Evolutionary conservation across 2,329 filamentous ascomycete genomes (phyloP), one percentile per base, ranked within the genome.

Genomic region (Ascochyta koolunga): DNA sequence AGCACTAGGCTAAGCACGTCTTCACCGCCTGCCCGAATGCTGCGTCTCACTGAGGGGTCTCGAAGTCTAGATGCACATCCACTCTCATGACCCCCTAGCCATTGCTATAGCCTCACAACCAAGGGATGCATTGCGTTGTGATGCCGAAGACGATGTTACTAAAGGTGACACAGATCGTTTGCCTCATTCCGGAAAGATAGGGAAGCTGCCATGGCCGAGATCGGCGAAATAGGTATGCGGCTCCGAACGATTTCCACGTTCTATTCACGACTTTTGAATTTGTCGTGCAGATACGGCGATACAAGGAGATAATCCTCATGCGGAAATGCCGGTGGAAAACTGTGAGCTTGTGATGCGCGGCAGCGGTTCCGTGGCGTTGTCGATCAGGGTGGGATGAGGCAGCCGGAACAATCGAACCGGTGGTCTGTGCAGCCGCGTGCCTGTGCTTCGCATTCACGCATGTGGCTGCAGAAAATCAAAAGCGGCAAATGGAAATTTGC

Each of bases 21-120:
- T 40, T 45, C 51, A 54, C 51, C 22, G 33, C 35, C 46, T 19
- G 41, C 39, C 51, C 31, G 45, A 50, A 41, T 41, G 40, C 46
- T 50, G 40, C 45, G 51, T 54, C 39, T 16, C 38, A 5, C 5
- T 16, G 19, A 24, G 19, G 19, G 18, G 31, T 18, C 25, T 18
- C n/a, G 18, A 13, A 24, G 18, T 19, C 35, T 40, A 35, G 45
- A 45, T 27, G 22, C 24, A 35, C 7, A 6, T 39, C 40, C 51
- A 50, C 24, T 50, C 35, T n/a, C 40, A 36, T 11, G 41, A 36
- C 42, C 24, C 50, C 37, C n/a, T 18, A 40, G n/a, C 13, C 33
- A 21, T 36, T 45, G 21, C 24, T 5, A 35, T 45, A 46, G 31
- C 40, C 40, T 37, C 29, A 27, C 24, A 40, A 37, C 15, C 36